phyloP scores from a whole-genome alignment of 192 early-diverging fungal species.

The Entophlyctis luteolus region DNA sequence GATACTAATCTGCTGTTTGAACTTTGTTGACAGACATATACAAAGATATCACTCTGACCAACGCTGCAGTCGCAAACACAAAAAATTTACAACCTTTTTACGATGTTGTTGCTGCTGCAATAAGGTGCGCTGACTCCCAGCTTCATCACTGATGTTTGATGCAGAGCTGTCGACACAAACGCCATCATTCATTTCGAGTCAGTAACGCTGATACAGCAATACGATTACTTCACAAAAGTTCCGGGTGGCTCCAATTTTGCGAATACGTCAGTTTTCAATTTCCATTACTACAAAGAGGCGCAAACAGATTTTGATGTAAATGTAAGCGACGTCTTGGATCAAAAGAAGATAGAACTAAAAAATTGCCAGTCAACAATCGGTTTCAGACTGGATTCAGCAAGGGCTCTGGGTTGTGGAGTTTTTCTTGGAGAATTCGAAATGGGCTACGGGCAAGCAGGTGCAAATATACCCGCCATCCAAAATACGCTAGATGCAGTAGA shows the following conservation, averaged over 20 bases:
- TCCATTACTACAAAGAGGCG: slow-evolving; percentile 18
- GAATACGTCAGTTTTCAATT: slow-evolving; percentile 10
- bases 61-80: too few species aligned
- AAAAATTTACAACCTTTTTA: slow-evolving; percentile 51
- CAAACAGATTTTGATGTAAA: slow-evolving; percentile 1
- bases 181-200: slow-evolving; percentile 59
- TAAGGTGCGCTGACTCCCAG: too few species aligned
- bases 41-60: too few species aligned
- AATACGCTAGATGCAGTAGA: not conserved
- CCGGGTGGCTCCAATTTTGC: slow-evolving; percentile 8
- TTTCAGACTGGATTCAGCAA: not conserved
- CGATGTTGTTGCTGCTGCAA: too few species aligned
- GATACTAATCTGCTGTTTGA: slow-evolving; percentile 40
- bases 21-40: slow-evolving; percentile 36
- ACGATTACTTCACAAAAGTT: slow-evolving; percentile 18
- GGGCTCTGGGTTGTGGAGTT: slow-evolving; percentile 8
- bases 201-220: slow-evolving; percentile 33
- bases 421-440: slow-evolving; percentile 26
- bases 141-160: too few species aligned
- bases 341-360: too few species aligned
- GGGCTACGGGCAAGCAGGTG: slow-evolving; percentile 3
- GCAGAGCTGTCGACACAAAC: slow-evolving; percentile 41
- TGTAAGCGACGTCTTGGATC: slow-evolving; percentile 40
- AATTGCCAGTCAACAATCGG: slow-evolving; percentile 30
- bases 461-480: not conserved